Percentiles rank a stretch among this genome's conserved stretches.
These are phyloP conservation scores for Venturia effusa DNA, from an alignment of 2,329 filamentous ascomycete genomes.

Conservation along the genomic window DNA sequence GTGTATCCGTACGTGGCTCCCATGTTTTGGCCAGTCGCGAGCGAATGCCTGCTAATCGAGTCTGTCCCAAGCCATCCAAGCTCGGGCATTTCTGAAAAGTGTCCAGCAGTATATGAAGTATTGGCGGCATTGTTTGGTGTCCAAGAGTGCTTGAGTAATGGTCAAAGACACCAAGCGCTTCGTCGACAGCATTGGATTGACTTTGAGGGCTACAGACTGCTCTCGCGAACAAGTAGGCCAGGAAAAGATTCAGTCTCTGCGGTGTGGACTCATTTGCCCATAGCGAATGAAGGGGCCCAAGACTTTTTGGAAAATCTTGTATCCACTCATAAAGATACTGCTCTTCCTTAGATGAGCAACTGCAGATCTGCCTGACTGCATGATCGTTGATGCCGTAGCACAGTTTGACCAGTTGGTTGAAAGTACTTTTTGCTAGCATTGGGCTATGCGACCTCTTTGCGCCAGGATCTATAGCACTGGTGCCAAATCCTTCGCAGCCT, in stretches of 20 bases:
- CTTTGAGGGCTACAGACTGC: conserved; percentile 3
- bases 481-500: conserved; percentile 34
- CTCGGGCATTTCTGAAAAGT: neutral
- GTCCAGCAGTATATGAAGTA: neutral
- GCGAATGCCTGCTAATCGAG: conserved; percentile 6
- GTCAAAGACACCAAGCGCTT: conserved; percentile 5
- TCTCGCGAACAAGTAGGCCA: conserved; percentile 5
- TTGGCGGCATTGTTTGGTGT: conserved; percentile 19
- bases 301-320: conserved; percentile 6
- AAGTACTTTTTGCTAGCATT: conserved; percentile 9
- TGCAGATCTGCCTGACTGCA: neutral
- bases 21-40: conserved; percentile 14
- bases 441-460: conserved; percentile 4
- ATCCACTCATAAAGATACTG: conserved; percentile 17
- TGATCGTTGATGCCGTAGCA: conserved; percentile 6
- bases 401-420: conserved; percentile 16
- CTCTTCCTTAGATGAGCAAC: neutral
- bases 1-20: neutral
- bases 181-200: conserved; percentile 2
- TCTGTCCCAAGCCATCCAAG: conserved; percentile 4
- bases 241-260: conserved; percentile 8
- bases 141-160: conserved; percentile 19
- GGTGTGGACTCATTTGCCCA: neutral
- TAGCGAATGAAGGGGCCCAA: conserved; percentile 2
- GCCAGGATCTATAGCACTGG: conserved; percentile 18